Percentiles rank a stretch among this genome's conserved stretches.
phyloP scores from a whole-genome alignment of 805 yeast genomes.

The Metschnikowia cerradonensis region DNA sequence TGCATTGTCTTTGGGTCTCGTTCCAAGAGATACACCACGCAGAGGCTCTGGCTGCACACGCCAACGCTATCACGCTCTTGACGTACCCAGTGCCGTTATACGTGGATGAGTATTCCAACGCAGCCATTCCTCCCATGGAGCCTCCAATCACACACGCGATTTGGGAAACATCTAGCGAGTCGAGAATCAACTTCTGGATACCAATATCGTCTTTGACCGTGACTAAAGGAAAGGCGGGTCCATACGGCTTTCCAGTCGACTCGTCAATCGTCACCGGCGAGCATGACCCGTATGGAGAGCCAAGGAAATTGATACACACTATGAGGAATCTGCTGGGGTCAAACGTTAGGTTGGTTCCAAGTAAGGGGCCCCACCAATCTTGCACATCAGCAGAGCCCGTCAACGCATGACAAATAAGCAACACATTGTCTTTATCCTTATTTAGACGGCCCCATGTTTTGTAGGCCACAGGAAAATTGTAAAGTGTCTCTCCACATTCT shows the following conservation, averaged over 20 bases:
- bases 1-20: constrained; percentile 95
- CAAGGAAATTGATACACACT: constrained; percentile 86
- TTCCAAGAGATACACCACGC: constrained; percentile 99
- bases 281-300: constrained; percentile 94
- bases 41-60: constrained; percentile 90
- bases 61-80: constrained; percentile 70
- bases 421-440: constrained; percentile 61
- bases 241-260: constrained; percentile 72
- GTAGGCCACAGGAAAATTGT: constrained; percentile 85
- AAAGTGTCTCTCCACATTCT: constrained; percentile 76
- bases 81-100: constrained; percentile 68
- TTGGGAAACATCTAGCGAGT: constrained; percentile 70
- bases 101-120: constrained; percentile 71
- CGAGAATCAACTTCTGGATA: constrained; percentile 73
- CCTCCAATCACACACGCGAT: constrained; percentile 92
- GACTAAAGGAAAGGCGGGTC: constrained; percentile 92
- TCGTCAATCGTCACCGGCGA: constrained; percentile 84
- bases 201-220: constrained; percentile 91
- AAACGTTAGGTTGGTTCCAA: constrained; percentile 82
- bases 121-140: constrained; percentile 98
- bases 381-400: constrained; percentile 94
- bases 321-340: constrained; percentile 87
- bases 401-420: constrained; percentile 92
- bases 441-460: constrained; percentile 93
- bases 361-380: constrained; percentile 98